Percentiles rank a stretch among this genome's conserved stretches.
phyloP scores from a whole-genome alignment of 352 stramenopile species.

The Phytophthora fragariae region DNA sequence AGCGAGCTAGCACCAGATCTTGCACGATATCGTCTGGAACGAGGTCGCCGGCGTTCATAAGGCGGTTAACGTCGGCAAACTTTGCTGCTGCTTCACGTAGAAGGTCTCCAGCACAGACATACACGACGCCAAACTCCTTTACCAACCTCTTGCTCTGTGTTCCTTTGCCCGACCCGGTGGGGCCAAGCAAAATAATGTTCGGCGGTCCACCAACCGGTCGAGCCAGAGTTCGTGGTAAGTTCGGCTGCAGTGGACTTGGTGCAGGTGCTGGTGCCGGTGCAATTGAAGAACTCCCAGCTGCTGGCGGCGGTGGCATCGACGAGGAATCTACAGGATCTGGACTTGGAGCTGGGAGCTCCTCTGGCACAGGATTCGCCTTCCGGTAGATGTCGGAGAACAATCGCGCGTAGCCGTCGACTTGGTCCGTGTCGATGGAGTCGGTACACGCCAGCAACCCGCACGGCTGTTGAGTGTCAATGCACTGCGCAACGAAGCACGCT shows the following conservation, averaged over 20 bases:
- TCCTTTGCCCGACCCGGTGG: conserved; percentile 94
- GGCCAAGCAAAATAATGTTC: conserved; percentile 90
- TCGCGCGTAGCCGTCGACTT: conserved; percentile 57
- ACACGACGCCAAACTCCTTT: conserved; percentile 90
- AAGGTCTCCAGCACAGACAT: conserved; percentile 95
- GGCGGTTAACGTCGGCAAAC: conserved; percentile 81
- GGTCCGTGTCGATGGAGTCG: conserved; percentile 51
- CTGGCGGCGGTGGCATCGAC: conserved; percentile 10
- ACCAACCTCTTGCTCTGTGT: conserved; percentile 94
- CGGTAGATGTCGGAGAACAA: conserved; percentile 75
- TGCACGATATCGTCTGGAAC: conserved; percentile 96
- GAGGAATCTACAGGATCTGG: conserved; percentile 1
- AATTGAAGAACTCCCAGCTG: conserved; percentile 18
- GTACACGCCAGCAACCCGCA: conserved; percentile 58
- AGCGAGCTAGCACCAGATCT: conserved; percentile 78
- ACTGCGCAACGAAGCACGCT: conserved; percentile 62
- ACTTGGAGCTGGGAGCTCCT: background rate
- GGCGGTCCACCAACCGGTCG: conserved; percentile 34
- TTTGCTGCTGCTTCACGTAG: conserved; percentile 84
- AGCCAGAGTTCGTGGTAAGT: conserved; percentile 7
- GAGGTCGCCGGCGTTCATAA: conserved; percentile 88
- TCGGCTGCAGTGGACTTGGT: conserved; percentile 2
- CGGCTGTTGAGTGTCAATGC: conserved; percentile 38
- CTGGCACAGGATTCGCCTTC: conserved; percentile 30
- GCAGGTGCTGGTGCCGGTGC: conserved; percentile 20